Evolutionary conservation across 805 yeast genomes (phyloP), one percentile per base, ranked within the genome.

Genomic region (Candida boleticola): DNA sequence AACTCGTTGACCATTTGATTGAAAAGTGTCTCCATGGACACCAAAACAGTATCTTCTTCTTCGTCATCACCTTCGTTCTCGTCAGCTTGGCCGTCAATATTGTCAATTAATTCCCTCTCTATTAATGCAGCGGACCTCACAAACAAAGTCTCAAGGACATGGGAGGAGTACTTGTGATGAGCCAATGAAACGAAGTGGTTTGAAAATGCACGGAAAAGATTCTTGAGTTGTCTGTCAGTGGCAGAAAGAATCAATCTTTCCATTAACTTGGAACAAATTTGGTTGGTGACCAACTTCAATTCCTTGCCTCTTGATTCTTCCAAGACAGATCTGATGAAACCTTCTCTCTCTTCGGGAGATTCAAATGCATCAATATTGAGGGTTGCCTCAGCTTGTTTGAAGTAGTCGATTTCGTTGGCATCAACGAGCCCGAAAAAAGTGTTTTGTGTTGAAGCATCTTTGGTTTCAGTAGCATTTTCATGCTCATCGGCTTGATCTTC

Each of bases 221-320:
- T 68, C 52, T 82, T 81, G 45, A 89, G 62, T 59, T 89, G 95
- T 10, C 63, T 68, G 46, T 80, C 83, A 21, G 75, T 71, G 13
- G 90, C 83, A 16, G 71, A 66, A 32, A 86, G 63, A n/a, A 92
- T 76, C 46, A 92, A 67, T 57, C 99, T 74, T 63, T 92, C 99
- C 71, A 93, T 74, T 44, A 93, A 72, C 60, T 92, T 92, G 19
- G 98, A 92, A 61, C 97, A 89, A 43, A 92, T 89, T 57, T 90
- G 97, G 57, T 92, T 90, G 2, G 97, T 92, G 3, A 86, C 96
- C 31, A 92, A 72, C 62, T 93, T 92, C 51, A 93, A 69, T 63
- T 92, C 98, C 54, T 90, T 89, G 2, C 96, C 97, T 37, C 76
- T 73, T 18, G 89, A 77, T 66, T 93, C 99, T 49, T 84, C 92